Conservation (phyloP, 2,329 filamentous ascomycete species). For the Nigrospora osmanthi region DNA sequence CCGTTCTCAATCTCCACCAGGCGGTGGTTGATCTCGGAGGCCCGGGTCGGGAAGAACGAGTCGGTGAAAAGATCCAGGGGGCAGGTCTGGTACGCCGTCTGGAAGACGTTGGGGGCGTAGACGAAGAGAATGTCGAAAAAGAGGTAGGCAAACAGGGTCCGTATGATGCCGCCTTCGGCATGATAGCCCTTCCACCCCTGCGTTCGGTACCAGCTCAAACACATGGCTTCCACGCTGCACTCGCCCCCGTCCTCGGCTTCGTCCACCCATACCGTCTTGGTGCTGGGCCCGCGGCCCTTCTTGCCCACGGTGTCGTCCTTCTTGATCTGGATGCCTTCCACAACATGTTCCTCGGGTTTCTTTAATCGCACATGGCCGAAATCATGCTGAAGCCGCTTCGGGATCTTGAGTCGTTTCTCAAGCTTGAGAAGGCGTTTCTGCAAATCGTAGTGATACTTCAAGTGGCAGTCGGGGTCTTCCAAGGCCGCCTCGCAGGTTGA, state of each 20-base stretch:
- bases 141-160: conserved; percentile 84
- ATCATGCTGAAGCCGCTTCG: conserved; percentile 82
- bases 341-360: conserved; percentile 65
- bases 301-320: conserved; percentile 38
- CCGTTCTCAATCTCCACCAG: conserved; percentile 86
- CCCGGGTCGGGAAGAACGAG: conserved; percentile 78
- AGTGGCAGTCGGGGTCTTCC: conserved; percentile 80
- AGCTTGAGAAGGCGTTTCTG: conserved; percentile 91
- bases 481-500: conserved; percentile 79
- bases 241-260: conserved; percentile 60
- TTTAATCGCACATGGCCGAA: conserved; percentile 78
- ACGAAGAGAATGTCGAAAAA: conserved; percentile 91
- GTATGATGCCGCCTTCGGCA: conserved; percentile 80
- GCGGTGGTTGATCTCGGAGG: conserved; percentile 81
- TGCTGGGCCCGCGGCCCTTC: conserved; percentile 36
- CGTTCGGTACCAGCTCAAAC: conserved; percentile 73
- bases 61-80: conserved; percentile 91
- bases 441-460: conserved; percentile 89
- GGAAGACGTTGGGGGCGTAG: conserved; percentile 94
- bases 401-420: conserved; percentile 74
- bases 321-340: conserved; percentile 73
- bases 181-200: conserved; percentile 94
- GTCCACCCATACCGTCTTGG: conserved; percentile 85
- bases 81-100: conserved; percentile 90
- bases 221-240: conserved; percentile 91